These are phyloP conservation scores for Gossypium gossypioides DNA, from an alignment of 441 rosid species.

Conservation along the genomic window DNA sequence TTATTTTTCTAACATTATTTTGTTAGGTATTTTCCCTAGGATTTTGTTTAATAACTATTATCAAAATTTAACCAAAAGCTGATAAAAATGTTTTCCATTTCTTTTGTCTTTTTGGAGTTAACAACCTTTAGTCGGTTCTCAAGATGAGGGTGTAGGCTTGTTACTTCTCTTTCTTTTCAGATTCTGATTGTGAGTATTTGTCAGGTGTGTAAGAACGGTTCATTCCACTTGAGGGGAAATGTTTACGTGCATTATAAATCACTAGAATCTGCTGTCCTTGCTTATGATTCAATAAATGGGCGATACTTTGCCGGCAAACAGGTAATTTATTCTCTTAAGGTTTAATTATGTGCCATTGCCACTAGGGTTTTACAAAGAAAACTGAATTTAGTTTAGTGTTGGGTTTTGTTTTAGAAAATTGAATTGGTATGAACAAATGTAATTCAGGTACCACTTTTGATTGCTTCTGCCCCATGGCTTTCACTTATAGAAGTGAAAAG, in stretches of 20 bases:
- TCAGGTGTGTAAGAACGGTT: conserved; percentile 84
- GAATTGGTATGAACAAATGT: neutral
- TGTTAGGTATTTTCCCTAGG: neutral
- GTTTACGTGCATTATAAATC: conserved; percentile 76
- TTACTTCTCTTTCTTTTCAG: conserved; percentile 10
- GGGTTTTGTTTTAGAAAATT: neutral
- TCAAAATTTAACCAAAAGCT: neutral
- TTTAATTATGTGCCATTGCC: neutral
- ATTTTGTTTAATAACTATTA: neutral
- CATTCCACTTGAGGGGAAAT: conserved; percentile 85
- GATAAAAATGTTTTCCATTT: neutral
- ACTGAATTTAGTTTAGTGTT: neutral
- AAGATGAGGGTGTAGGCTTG: neutral
- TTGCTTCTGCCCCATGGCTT: neutral
- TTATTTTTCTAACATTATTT: neutral
- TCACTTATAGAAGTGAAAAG: neutral
- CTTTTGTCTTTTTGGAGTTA: neutral
- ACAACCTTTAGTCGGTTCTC: neutral
- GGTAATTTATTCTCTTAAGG: conserved; percentile 33
- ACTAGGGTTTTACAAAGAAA: neutral
- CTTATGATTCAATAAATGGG: conserved; percentile 56
- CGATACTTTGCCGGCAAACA: conserved; percentile 91
- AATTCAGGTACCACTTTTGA: neutral
- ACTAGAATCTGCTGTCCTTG: conserved; percentile 66
- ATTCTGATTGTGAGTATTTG: conserved; percentile 11